These are phyloP conservation scores for Penicillium sp. DNA, from an alignment of 2,329 filamentous ascomycete species.

Conservation along the genomic window DNA sequence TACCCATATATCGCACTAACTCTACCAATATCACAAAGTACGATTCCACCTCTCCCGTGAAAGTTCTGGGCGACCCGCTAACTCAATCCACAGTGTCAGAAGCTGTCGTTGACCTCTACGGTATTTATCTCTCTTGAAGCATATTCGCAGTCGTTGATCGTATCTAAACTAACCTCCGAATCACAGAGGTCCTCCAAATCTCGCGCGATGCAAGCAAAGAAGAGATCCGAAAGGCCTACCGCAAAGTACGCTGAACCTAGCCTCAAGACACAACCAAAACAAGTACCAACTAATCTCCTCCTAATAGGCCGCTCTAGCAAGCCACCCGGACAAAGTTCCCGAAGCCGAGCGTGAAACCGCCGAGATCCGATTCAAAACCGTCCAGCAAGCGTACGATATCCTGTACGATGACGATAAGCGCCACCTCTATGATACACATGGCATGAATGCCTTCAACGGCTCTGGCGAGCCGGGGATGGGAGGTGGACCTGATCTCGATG, in stretches of 20 bases:
- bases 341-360: conserved; percentile 83
- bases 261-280: background rate
- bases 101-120: conserved; percentile 63
- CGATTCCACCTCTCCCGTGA: conserved; percentile 10
- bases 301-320: conserved; percentile 77
- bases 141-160: background rate
- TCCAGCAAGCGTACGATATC: conserved; percentile 96
- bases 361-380: conserved; percentile 89
- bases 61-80: conserved; percentile 19
- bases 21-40: conserved; percentile 21
- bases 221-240: conserved; percentile 94
- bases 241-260: conserved; percentile 68
- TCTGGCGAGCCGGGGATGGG: conserved; percentile 67
- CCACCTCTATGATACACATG: conserved; percentile 87
- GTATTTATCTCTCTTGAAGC: conserved; percentile 44
- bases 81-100: conserved; percentile 38
- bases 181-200: conserved; percentile 77
- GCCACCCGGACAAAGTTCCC: conserved; percentile 94
- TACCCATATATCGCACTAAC: background rate
- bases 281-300: background rate
- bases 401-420: conserved; percentile 95
- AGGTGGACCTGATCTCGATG: conserved; percentile 77
- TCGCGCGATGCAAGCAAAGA: conserved; percentile 72
- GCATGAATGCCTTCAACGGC: conserved; percentile 93
- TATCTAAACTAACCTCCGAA: conserved; percentile 16